Base-by-base conservation (phyloP, 352 stramenopile species). In the Peronospora belbahrii region DNA sequence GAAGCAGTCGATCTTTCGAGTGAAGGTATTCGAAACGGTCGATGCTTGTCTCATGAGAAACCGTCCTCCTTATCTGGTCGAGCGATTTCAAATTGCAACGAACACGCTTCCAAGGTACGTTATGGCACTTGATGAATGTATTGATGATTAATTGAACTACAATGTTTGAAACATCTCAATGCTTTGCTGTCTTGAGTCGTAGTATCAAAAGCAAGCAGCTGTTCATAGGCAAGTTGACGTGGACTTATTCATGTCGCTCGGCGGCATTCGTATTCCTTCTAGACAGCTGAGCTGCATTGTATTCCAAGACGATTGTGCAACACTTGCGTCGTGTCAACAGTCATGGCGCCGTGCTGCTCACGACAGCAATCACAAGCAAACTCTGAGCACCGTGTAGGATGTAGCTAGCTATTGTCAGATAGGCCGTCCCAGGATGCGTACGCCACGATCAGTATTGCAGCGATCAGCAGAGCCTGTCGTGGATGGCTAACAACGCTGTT, bases 1-100 rank as follows among this genome's bases (percentile, higher is more conserved):
- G n/a, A n/a, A n/a, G n/a, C n/a, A n/a, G n/a, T 53, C 17, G 50
- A 65, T 65, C 56, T 56, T 56, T 56, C 43, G 52, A 52, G n/a
- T 52, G 42, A 51, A 59, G 42, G 20, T 32, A n/a, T n/a, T n/a
- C n/a, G n/a, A n/a, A 62, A 58, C 40, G 41, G 54, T 58, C 39
- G 38, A n/a, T n/a, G n/a, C n/a, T n/a, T n/a, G n/a, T n/a, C n/a
- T n/a, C n/a, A n/a, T n/a, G n/a, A n/a, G n/a, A n/a, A 38, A 35
- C 42, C 40, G 32, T 48, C 43, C 43, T 48, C 51, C 33, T 46
- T 33, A 39, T 58, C 35, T 54, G 51, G 17, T 33, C 28, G 9
- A 15, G 23, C 18, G 20, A n/a, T n/a, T n/a, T n/a, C n/a, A n/a
- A n/a, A n/a, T n/a, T n/a, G n/a, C n/a, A n/a, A n/a, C n/a, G n/a